Conservation (phyloP, 2,329 filamentous ascomycete genomes). For the Colletotrichum neosansevieriae region DNA sequence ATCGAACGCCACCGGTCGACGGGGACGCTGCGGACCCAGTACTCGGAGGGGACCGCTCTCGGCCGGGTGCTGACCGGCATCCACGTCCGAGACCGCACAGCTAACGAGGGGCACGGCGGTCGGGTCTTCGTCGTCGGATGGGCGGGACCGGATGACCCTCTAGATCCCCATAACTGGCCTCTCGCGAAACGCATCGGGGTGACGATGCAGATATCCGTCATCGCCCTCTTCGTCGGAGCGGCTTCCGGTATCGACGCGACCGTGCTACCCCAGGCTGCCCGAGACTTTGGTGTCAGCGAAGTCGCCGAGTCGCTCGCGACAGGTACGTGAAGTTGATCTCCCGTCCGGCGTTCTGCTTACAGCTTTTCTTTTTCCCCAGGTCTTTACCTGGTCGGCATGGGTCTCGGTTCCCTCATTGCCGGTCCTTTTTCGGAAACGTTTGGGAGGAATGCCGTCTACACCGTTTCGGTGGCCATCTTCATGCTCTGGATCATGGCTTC, state of each 20-base stretch:
- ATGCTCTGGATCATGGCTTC: conserved; percentile 59
- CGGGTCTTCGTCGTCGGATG: conserved; percentile 50
- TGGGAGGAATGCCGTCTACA: conserved; percentile 55
- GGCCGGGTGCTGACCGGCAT: conserved; percentile 49
- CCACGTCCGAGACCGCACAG: conserved; percentile 45
- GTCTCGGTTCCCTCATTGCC: conserved; percentile 51
- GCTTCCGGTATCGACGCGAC: conserved; percentile 66
- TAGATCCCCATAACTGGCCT: conserved; percentile 61
- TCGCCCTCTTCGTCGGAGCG: conserved; percentile 63
- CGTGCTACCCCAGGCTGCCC: conserved; percentile 57
- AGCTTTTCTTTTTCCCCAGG: conserved; percentile 30
- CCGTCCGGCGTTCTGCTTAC: not conserved
- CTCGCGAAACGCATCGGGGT: conserved; percentile 51
- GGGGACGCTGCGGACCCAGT: conserved; percentile 11
- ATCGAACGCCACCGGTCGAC: conserved; percentile 6
- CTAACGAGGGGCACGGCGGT: conserved; percentile 42
- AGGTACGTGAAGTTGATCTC: conserved; percentile 43
- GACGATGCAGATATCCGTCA: conserved; percentile 57
- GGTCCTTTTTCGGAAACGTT: conserved; percentile 56
- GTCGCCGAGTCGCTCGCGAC: conserved; percentile 64
- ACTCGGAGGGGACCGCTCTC: conserved; percentile 42
- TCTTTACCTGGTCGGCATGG: conserved; percentile 51
- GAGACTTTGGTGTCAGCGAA: conserved; percentile 60
- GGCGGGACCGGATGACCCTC: conserved; percentile 52
- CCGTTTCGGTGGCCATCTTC: conserved; percentile 54